phyloP scores from a whole-genome alignment of 257 asterid genomes.

The Perilla frutescens region DNA sequence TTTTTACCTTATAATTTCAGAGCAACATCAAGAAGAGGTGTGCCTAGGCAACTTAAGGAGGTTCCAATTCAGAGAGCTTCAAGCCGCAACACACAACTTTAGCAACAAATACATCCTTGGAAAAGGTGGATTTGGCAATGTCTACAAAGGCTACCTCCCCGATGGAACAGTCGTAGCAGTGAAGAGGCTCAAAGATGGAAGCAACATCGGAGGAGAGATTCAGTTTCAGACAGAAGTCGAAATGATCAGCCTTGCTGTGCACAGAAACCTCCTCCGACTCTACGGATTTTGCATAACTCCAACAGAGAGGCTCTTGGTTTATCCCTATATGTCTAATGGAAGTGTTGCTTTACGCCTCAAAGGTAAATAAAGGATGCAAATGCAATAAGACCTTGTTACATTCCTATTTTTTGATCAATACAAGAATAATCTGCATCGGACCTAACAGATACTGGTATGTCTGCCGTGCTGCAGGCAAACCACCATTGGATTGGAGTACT shows the following conservation, averaged over 20 bases:
- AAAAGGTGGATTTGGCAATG: constrained; percentile 92
- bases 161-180: constrained; percentile 90
- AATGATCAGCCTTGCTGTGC: constrained; percentile 96
- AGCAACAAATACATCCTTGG: constrained; percentile 89
- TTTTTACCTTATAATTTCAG: constrained; percentile 44
- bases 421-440: background rate
- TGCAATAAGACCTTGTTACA: background rate
- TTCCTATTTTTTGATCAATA: background rate
- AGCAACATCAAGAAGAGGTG: constrained; percentile 69
- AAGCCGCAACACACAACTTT: constrained; percentile 81
- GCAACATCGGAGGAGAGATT: constrained; percentile 72
- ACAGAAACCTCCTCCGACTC: constrained; percentile 79
- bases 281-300: constrained; percentile 84
- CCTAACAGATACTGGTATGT: background rate
- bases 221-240: constrained; percentile 96
- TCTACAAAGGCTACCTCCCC: constrained; percentile 83
- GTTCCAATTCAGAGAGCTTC: constrained; percentile 82
- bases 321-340: constrained; percentile 96
- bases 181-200: constrained; percentile 84
- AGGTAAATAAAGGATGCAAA: constrained; percentile 48
- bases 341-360: constrained; percentile 93
- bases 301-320: constrained; percentile 77
- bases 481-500: constrained; percentile 83
- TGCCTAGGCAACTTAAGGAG: constrained; percentile 82
- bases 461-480: constrained; percentile 57